Base-by-base conservation (phyloP, 2,329 filamentous ascomycete genomes). In the Colletotrichum ledebouriae region DNA sequence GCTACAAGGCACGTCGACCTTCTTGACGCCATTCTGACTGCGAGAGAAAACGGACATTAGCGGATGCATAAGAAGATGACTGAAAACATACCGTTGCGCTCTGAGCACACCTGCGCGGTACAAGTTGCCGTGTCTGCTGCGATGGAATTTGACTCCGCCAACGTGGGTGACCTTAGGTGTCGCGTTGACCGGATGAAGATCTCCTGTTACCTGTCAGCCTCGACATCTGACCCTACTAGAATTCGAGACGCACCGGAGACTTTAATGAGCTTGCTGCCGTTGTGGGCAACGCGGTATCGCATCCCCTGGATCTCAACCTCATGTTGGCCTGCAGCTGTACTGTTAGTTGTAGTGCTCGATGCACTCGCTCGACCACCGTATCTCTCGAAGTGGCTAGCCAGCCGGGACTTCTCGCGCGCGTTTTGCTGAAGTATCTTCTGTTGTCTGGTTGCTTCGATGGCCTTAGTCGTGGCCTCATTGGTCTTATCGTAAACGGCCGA, bases 61-160 rank as follows among this genome's bases (percentile, higher is more conserved):
- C 74, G 72, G 73, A 55, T 76, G 74, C 69, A 66, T 63, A 65
- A 25, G 58, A 55, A 7, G 22, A 42, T 67, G 53, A 59, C 67
- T 72, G 63, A 66, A 34, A 58, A 85, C 89, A 80, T 88, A 95
- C 92, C 88, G 90, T 78, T 93, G 91, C 71, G 90, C 89, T 77
- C 90, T 90, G 68, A 95, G 87, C 63, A 94, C 85, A 71, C 92
- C 90, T 74, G 92, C 87, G 63, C 93, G 91, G 75, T 94, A 91
- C 29, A 97, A 86, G 73, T 97, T 97, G 70, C 94, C 94, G 73
- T 91, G 92, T 78, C 95, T 97, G 79, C 93, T 97, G 72, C 94
- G 88, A 74, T 93, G 86, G 76, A 97, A 97, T 71, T 87, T 89
- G 74, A 97, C 92, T 47, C 93, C 93, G 59, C 91, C 92, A 69